Base-by-base conservation (phyloP, 495 filamentous ascomycete species). In the Hypomontagnella submonticulosa region DNA sequence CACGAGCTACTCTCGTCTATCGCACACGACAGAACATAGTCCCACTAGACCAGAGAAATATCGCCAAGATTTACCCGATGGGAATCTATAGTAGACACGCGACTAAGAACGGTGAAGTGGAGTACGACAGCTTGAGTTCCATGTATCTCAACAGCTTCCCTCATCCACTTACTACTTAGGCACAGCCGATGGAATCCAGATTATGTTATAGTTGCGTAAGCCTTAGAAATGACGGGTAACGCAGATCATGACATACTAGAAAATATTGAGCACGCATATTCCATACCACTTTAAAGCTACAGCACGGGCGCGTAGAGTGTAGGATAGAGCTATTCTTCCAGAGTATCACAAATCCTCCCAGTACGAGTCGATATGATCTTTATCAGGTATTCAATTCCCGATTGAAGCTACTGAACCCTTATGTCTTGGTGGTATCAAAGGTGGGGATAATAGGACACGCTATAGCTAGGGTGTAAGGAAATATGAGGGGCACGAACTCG, bases 401-500 rank as follows among this genome's bases (percentile, higher is more conserved):
- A 16, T 10, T 55, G 43, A 57, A 36, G 40, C 37, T 13, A 34
- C 37, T 11, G 9, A 18, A 20, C 4, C 10, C 20, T 18, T 18
- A 36, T 27, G 18, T 27, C 18, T 12, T 27, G 12, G 10, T 8
- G 13, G 11, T 11, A 33, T 53, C 48, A 44, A 46, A 49, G 42
- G 55, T 23, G 41, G 48, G 55, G 62, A 43, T 16, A 43, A 38
- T 43, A 41, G 30, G 49, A 43, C 49, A 36, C n/a, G 27, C 34
- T 38, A 37, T 55, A 41, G 46, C 63, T 32, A 43, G 62, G 55
- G 56, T 66, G 33, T 60, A 51, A 20, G 15, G 48, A 18, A 58
- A 51, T 58, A 59, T 61, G 57, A 56, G 63, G 63, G 63, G 63
- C 63, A 60, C 61, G 44, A 57, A 57, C 33, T 42, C 50, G 32